Conservation (phyloP, 2,329 filamentous ascomycete species). For the Bipolaris zeicola region DNA sequence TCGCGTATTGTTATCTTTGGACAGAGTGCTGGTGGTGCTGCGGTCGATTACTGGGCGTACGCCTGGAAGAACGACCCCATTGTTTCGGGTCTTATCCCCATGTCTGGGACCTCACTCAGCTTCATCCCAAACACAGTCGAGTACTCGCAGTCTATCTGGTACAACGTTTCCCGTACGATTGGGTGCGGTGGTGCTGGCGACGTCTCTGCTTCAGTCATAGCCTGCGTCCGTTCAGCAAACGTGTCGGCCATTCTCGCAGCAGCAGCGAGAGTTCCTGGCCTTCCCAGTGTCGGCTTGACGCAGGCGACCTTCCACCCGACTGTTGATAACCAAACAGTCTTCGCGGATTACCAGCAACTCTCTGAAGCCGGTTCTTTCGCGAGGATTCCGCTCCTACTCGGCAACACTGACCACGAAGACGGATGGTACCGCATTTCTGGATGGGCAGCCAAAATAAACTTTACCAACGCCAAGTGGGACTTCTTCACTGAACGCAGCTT, state of each 20-base stretch:
- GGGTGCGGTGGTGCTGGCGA: slow-evolving; percentile 41
- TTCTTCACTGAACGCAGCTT: slow-evolving; percentile 32
- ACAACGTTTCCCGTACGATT: slow-evolving; percentile 48
- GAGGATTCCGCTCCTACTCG: slow-evolving; percentile 31
- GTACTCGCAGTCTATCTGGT: slow-evolving; percentile 34
- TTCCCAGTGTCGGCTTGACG: slow-evolving; percentile 30
- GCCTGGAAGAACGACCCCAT: slow-evolving; percentile 57
- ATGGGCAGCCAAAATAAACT: slow-evolving; percentile 26
- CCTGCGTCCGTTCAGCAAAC: slow-evolving; percentile 45
- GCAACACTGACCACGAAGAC: slow-evolving; percentile 33
- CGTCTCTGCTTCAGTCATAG: slow-evolving; percentile 35
- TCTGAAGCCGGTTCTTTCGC: slow-evolving; percentile 30
- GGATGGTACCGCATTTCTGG: slow-evolving; percentile 38
- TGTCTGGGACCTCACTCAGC: slow-evolving; percentile 54
- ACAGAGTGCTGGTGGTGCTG: slow-evolving; percentile 47
- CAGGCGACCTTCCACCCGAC: slow-evolving; percentile 41
- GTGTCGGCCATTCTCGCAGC: slow-evolving; percentile 30
- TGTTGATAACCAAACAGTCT: slow-evolving; percentile 39
- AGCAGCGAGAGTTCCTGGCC: slow-evolving; percentile 31
- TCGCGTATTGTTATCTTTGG: slow-evolving; percentile 49
- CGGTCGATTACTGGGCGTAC: slow-evolving; percentile 58
- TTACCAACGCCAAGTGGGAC: slow-evolving; percentile 32
- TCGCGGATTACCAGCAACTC: slow-evolving; percentile 35
- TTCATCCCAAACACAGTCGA: slow-evolving; percentile 36
- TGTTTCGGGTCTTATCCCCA: slow-evolving; percentile 54